Evolutionary conservation across 2,329 filamentous ascomycete species (phyloP).

Genomic region (Gremmenia infestans): DNA sequence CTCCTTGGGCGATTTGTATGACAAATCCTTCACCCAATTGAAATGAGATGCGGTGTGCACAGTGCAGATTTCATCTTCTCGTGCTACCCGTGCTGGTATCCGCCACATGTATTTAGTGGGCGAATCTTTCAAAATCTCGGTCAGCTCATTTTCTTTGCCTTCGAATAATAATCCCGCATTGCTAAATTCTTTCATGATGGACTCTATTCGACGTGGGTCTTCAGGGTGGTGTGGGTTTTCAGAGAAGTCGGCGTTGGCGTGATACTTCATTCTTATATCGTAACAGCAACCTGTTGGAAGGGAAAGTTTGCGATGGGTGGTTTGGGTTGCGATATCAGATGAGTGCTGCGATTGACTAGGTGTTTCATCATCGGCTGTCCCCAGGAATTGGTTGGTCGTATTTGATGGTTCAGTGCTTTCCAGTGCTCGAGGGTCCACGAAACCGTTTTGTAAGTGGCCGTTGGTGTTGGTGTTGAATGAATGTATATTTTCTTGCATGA

Average conservation of each 20-base stretch:
- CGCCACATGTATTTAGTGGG: constrained; percentile 65
- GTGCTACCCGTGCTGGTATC: constrained; percentile 74
- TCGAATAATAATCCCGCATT: constrained; percentile 70
- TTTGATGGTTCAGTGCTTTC: constrained; percentile 6
- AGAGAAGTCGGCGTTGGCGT: constrained; percentile 76
- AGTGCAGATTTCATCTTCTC: constrained; percentile 70
- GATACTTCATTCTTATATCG: constrained; percentile 91
- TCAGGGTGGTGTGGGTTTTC: constrained; percentile 82
- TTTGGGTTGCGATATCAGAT: not conserved
- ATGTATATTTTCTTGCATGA: constrained; percentile 17
- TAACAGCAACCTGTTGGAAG: constrained; percentile 77
- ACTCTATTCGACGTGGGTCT: constrained; percentile 85
- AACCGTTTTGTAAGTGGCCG: constrained; percentile 18
- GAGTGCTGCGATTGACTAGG: constrained; percentile 12
- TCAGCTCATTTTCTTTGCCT: constrained; percentile 50
- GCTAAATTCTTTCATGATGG: constrained; percentile 87
- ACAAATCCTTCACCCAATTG: constrained; percentile 64
- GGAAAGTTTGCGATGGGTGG: constrained; percentile 10
- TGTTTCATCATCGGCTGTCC: constrained; percentile 11
- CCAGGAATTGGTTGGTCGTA: constrained; percentile 9
- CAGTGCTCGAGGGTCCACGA: constrained; percentile 22
- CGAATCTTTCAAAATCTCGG: constrained; percentile 45
- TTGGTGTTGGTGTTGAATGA: constrained; percentile 7
- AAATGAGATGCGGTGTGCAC: constrained; percentile 77
- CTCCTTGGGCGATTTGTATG: constrained; percentile 52